Conservation (phyloP, 1,284 basidiomycete species). For the Xanthoconium separans region DNA sequence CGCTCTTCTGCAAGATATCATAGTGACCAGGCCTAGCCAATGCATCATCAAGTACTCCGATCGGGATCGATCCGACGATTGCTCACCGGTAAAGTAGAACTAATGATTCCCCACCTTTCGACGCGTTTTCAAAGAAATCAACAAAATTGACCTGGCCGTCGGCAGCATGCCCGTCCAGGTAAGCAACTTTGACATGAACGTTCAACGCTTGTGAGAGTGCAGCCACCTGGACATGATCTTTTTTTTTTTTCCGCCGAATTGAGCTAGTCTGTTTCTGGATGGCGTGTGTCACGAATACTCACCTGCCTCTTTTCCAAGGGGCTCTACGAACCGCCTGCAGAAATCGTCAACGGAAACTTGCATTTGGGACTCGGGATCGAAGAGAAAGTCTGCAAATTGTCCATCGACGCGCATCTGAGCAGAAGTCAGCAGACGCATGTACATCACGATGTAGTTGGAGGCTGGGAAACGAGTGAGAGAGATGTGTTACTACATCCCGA, state of each 20-base stretch:
- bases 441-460: slow-evolving; percentile 72
- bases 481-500: not conserved
- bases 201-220: slow-evolving; percentile 72
- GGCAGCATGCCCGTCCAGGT: slow-evolving; percentile 62
- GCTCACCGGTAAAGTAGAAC: slow-evolving; percentile 74
- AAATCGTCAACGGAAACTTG: slow-evolving; percentile 54
- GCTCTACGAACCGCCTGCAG: slow-evolving; percentile 77
- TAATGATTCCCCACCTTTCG: slow-evolving; percentile 43
- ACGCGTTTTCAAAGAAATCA: slow-evolving; percentile 54
- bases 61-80: not conserved
- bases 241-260: slow-evolving; percentile 24
- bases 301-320: slow-evolving; percentile 82
- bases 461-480: slow-evolving; percentile 37
- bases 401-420: slow-evolving; percentile 71
- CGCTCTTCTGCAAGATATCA: slow-evolving; percentile 53
- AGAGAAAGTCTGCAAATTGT: slow-evolving; percentile 67
- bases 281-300: slow-evolving; percentile 10
- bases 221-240: slow-evolving; percentile 84
- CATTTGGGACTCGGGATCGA: slow-evolving; percentile 69
- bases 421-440: slow-evolving; percentile 78
- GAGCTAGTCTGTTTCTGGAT: not conserved
- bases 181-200: slow-evolving; percentile 74
- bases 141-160: slow-evolving; percentile 66
- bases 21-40: slow-evolving; percentile 69
- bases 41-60: slow-evolving; percentile 2